Base-by-base conservation (phyloP, 495 filamentous ascomycete genomes). In the Penicillium coffeae region DNA sequence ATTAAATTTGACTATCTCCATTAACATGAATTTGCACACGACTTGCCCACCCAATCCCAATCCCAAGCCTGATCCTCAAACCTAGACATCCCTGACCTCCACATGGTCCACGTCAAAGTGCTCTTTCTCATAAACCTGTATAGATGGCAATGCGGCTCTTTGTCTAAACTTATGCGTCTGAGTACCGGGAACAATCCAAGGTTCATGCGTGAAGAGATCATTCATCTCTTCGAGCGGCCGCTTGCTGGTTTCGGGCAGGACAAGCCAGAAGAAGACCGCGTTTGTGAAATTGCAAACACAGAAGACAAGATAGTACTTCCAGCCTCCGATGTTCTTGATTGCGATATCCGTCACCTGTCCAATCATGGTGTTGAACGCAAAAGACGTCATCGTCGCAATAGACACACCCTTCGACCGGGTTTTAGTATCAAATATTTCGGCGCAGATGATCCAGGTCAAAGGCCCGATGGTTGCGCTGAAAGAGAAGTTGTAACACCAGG, bases 331-430 rank as follows among this genome's bases (percentile, higher is more conserved):
- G 7, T 56, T 44, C 2, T 63, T 65, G 48, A 82, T 72, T 9
- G 75, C 79, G 21, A 74, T 66, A 21, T 67, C 68, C 10, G 77
- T 83, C 13, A 82, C 68, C 54, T 84, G 80, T 0, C 79, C 78
- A 52, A 84, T 82, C 68, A 84, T 73, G 3, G 81, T 83, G 62
- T 83, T 84, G 68, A 84, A 82, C 19, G 78, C 80, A 49, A 83
- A 83, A 22, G 65, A 71, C 22, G 60, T 66, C 81, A 83, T 83
- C 0, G 76, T 77, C 3, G 78, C 80, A 45, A 82, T 70, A 3
- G 76, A 76, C 4, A 84, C 78, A 47, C 78, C 80, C 50, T 78
- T 81, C 30, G 71, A 68, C n/a, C 80, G 71, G 2, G 77, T 83
- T 37, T 74, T 71, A 2, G 78, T 83, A 56, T 82, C 80, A 62